These are phyloP conservation scores for Madurella fahalii DNA, from an alignment of 2,329 filamentous ascomycete genomes.

Conservation along the genomic window DNA sequence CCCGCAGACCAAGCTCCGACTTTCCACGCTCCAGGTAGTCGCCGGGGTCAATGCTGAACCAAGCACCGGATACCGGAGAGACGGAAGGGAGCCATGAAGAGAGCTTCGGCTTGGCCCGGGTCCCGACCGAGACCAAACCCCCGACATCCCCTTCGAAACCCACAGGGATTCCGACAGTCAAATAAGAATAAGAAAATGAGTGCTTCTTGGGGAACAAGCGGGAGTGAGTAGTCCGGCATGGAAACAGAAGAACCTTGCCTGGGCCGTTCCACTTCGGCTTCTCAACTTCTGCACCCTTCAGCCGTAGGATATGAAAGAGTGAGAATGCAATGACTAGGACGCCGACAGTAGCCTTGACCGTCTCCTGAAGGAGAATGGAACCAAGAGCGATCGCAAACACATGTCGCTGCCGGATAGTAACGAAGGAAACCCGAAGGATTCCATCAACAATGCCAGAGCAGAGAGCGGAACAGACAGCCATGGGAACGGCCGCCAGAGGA, in stretches of 20 bases:
- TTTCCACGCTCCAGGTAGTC: constrained; percentile 59
- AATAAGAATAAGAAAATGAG: constrained; percentile 66
- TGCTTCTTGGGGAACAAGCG: constrained; percentile 65
- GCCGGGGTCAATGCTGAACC: constrained; percentile 57
- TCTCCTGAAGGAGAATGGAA: background rate
- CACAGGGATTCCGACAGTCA: constrained; percentile 64
- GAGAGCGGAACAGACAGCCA: constrained; percentile 10
- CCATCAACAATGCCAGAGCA: constrained; percentile 1
- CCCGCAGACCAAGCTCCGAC: constrained; percentile 50
- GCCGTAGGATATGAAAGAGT: constrained; percentile 7
- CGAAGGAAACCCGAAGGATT: constrained; percentile 5
- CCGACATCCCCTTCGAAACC: constrained; percentile 54
- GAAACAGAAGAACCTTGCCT: constrained; percentile 53
- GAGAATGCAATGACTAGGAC: constrained; percentile 6
- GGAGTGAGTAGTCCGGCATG: constrained; percentile 61
- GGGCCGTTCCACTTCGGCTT: constrained; percentile 24
- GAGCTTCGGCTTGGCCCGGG: constrained; percentile 20
- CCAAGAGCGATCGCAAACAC: background rate
- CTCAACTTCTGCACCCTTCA: background rate
- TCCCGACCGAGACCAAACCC: constrained; percentile 50
- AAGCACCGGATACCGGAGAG: constrained; percentile 32
- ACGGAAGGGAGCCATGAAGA: constrained; percentile 31
- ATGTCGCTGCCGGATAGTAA: constrained; percentile 1
- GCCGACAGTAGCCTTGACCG: background rate
- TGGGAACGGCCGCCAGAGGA: background rate